Percentiles rank a stretch among this genome's conserved stretches.
Evolutionary conservation across 2,329 filamentous ascomycete genomes (phyloP).

Genomic region (Scytalidium sp.): DNA sequence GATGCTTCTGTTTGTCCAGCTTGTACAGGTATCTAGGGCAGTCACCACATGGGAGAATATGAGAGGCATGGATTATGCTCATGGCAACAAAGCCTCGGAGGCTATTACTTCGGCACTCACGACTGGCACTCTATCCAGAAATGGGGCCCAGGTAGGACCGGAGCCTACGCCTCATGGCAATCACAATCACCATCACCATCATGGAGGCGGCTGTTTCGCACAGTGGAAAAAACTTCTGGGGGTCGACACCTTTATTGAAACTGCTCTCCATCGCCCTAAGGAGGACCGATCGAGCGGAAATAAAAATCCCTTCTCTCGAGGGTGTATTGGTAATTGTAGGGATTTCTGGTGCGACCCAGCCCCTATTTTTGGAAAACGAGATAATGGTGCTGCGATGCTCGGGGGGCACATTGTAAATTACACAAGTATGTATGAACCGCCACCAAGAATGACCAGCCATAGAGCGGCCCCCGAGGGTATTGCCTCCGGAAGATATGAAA

Average conservation of each 20-base stretch:
- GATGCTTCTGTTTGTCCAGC: slow-evolving; percentile 95
- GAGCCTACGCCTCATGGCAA: slow-evolving; percentile 14
- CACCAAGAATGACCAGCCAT: slow-evolving; percentile 55
- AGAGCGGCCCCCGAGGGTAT: slow-evolving; percentile 20
- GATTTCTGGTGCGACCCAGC: slow-evolving; percentile 96
- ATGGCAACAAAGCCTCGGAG: slow-evolving; percentile 48
- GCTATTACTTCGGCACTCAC: slow-evolving; percentile 73
- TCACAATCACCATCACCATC: slow-evolving; percentile 45
- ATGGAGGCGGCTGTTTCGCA: slow-evolving; percentile 65
- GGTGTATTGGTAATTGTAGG: slow-evolving; percentile 82
- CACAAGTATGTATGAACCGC: slow-evolving; percentile 83
- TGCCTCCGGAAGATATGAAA: slow-evolving; percentile 8
- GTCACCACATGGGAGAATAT: slow-evolving; percentile 98
- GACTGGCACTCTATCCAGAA: slow-evolving; percentile 61
- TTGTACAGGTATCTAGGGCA: slow-evolving; percentile 86
- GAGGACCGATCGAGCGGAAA: slow-evolving; percentile 46
- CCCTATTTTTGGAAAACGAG: slow-evolving; percentile 72
- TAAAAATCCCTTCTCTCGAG: slow-evolving; percentile 79
- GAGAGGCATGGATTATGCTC: slow-evolving; percentile 68
- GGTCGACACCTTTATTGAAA: slow-evolving; percentile 90
- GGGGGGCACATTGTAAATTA: slow-evolving; percentile 83
- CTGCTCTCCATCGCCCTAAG: slow-evolving; percentile 68
- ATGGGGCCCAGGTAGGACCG: slow-evolving; percentile 66
- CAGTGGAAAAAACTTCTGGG: slow-evolving; percentile 84
- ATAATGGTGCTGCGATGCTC: slow-evolving; percentile 72